A percentile compares a stretch with the other conserved stretches of the same genome.
Conservation (phyloP, 2,329 filamentous ascomycete genomes). For the Lasiodiplodia citricola region DNA sequence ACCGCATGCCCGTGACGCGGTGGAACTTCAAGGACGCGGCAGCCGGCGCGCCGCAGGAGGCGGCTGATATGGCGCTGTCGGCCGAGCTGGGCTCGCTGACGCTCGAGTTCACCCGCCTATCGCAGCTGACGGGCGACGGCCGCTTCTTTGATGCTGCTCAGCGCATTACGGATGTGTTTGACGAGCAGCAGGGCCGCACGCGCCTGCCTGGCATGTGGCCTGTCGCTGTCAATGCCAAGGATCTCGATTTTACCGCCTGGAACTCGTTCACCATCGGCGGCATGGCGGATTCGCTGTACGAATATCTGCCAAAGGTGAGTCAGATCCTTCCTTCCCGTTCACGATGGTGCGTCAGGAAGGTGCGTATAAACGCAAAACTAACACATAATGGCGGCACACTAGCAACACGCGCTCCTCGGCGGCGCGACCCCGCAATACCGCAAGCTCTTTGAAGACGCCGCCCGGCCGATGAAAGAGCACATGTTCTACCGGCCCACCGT, state of each 20-base stretch:
- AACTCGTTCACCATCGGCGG: slow-evolving; percentile 42
- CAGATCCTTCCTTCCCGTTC: no score
- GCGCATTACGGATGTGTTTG: slow-evolving; percentile 42
- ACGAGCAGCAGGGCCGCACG: slow-evolving; percentile 41
- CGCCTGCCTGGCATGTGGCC: slow-evolving; percentile 49
- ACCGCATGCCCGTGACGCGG: slow-evolving; percentile 45
- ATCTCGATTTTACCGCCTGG: slow-evolving; percentile 18
- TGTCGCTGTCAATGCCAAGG: slow-evolving; percentile 34
- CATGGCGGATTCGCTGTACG: slow-evolving; percentile 54
- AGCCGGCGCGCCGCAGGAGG: slow-evolving; percentile 32
- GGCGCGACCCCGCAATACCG: slow-evolving; percentile 54
- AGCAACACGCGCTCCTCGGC: slow-evolving; percentile 43
- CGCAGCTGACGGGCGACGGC: slow-evolving; percentile 45
- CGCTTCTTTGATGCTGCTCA: slow-evolving; percentile 47
- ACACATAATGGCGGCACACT: slow-evolving; percentile 30
- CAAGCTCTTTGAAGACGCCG: slow-evolving; percentile 62
- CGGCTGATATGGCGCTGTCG: slow-evolving; percentile 34
- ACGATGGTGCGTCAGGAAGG: no score
- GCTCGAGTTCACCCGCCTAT: slow-evolving; percentile 49
- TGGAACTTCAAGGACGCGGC: slow-evolving; percentile 39
- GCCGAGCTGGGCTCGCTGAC: slow-evolving; percentile 49
- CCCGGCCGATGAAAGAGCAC: slow-evolving; percentile 51
- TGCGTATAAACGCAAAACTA: background rate
- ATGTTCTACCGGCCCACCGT: slow-evolving; percentile 51
- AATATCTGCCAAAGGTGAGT: slow-evolving; percentile 55